Percentiles rank a stretch among this genome's conserved stretches.
phyloP scores from a whole-genome alignment of 2,329 filamentous ascomycete species.

The Neoscytalidium dimidiatum region DNA sequence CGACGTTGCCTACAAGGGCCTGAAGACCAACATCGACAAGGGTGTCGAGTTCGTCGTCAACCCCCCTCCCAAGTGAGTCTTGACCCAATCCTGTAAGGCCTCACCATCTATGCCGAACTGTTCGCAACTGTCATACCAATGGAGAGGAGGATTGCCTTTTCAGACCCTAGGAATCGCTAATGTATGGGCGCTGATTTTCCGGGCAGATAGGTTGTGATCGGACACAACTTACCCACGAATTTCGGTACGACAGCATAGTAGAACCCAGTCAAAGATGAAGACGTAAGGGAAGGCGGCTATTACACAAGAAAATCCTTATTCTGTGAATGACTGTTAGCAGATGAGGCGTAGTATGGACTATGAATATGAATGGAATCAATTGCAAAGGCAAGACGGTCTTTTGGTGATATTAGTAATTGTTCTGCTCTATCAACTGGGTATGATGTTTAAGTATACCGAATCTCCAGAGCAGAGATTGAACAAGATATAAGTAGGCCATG shows the following conservation, averaged over 20 bases:
- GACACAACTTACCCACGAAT: constrained; percentile 5
- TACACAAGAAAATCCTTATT: not conserved
- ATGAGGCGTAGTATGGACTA: not conserved
- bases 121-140: not conserved
- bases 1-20: constrained; percentile 70
- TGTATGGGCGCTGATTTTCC: constrained; percentile 20
- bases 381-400: not conserved
- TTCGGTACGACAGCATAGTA: constrained; percentile 1
- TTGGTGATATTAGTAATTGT: not conserved
- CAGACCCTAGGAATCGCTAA: constrained; percentile 13
- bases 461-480: not conserved
- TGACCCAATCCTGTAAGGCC: not conserved
- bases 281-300: not conserved
- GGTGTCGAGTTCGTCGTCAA: constrained; percentile 87
- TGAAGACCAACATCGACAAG: constrained; percentile 93
- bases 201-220: constrained; percentile 20
- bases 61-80: constrained; percentile 59
- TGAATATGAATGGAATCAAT: constrained; percentile 11
- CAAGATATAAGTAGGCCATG: not conserved
- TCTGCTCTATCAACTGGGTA: constrained; percentile 5
- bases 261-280: not conserved
- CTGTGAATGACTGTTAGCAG: constrained; percentile 1
- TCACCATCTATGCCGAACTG: not conserved
- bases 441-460: not conserved
- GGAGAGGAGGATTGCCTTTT: not conserved